Percentiles rank a stretch among this genome's conserved stretches.
phyloP scores from a whole-genome alignment of 768 basidiomycete genomes.

The Naganishia friedmannii region DNA sequence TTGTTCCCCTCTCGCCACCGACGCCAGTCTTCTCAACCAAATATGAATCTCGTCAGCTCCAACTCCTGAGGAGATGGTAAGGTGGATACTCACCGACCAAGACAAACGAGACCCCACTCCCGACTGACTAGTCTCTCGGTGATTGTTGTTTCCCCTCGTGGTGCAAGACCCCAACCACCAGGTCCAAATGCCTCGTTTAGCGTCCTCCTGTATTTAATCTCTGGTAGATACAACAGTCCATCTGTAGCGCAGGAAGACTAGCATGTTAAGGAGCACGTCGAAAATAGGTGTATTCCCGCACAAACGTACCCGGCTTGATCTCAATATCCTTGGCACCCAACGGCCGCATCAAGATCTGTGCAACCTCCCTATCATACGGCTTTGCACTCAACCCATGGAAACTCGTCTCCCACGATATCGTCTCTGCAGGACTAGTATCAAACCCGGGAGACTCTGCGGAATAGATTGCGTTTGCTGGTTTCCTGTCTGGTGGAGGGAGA shows the following conservation, averaged over 20 bases:
- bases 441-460: background rate
- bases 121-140: constrained; percentile 81
- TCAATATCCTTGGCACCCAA: constrained; percentile 77
- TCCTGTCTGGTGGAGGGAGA: background rate
- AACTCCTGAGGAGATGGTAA: background rate
- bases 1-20: constrained; percentile 88
- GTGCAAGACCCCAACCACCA: constrained; percentile 94
- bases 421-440: background rate
- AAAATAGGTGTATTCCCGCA: background rate
- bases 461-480: background rate
- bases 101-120: constrained; percentile 90
- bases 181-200: constrained; percentile 93
- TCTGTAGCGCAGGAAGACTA: constrained; percentile 58
- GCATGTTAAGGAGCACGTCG: too few relatives aligned
- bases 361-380: constrained; percentile 73
- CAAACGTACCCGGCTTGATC: constrained; percentile 80
- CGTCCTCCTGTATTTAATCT: constrained; percentile 91
- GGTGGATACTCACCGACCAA: constrained; percentile 68
- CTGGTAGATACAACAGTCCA: constrained; percentile 88
- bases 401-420: constrained; percentile 70
- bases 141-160: constrained; percentile 85
- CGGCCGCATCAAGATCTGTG: constrained; percentile 70
- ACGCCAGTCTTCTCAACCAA: constrained; percentile 65
- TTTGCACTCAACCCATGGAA: constrained; percentile 74
- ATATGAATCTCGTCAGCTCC: background rate